Conservation (phyloP, 2,329 filamentous ascomycete genomes). For the Pestalotiopsis sp. region DNA sequence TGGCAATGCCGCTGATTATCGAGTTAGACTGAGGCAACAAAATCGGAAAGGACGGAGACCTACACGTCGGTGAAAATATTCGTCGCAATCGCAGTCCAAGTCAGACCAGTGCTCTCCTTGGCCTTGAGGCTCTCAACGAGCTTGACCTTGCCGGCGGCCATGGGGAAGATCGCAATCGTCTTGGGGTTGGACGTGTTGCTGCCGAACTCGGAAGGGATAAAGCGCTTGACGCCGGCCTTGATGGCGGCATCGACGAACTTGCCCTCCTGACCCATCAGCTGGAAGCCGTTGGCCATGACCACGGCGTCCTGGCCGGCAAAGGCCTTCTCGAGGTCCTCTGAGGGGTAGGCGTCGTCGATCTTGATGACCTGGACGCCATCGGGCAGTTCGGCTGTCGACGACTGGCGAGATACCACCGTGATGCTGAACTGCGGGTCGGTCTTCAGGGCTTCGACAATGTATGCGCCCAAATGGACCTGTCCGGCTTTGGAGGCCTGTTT, state of each 20-base stretch:
- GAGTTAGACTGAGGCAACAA: not conserved
- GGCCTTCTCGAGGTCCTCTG: not conserved
- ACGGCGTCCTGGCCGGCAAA: not conserved
- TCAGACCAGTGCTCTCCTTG: not conserved
- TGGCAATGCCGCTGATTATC: not conserved
- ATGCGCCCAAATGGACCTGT: not conserved
- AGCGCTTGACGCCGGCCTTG: not conserved
- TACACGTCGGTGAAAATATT: not conserved
- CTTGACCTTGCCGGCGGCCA: not conserved
- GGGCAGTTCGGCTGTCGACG: not conserved
- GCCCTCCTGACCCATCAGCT: not conserved
- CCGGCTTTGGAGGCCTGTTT: not conserved
- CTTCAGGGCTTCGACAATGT: not conserved
- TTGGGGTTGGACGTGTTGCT: not conserved
- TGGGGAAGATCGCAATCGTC: not conserved
- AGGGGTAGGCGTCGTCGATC: not conserved
- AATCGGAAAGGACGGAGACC: not conserved
- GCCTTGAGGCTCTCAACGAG: not conserved
- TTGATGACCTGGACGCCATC: not conserved
- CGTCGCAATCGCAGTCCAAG: not conserved
- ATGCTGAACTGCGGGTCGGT: not conserved
- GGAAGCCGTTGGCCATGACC: not conserved
- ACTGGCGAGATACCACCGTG: not conserved
- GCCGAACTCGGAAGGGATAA: not conserved
- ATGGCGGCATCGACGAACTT: not conserved